A percentile compares a stretch with the other conserved stretches of the same genome.
These are phyloP conservation scores for Coniferiporia sulphurascens DNA, from an alignment of 1,284 basidiomycete species.

Conservation along the genomic window DNA sequence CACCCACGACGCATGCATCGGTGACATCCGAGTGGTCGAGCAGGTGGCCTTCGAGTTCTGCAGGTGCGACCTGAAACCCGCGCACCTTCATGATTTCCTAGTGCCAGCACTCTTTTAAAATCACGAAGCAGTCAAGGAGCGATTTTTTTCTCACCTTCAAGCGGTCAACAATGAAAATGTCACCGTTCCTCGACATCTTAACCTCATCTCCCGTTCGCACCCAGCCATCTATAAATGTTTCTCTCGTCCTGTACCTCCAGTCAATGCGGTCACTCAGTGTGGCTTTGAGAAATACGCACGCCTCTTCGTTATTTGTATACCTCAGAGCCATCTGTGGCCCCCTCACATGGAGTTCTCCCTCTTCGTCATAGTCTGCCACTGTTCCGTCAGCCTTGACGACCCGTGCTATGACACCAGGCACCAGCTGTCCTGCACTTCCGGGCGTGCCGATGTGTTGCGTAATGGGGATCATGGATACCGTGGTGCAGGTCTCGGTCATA, in stretches of 20 bases:
- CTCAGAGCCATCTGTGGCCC: conserved; percentile 54
- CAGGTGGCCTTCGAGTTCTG: conserved; percentile 72
- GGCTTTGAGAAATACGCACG: conserved; percentile 40
- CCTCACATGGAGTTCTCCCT: conserved; percentile 59
- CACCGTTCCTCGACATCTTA: conserved; percentile 47
- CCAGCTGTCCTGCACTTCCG: conserved; percentile 53
- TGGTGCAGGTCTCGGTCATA: conserved; percentile 46
- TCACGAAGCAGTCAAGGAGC: conserved; percentile 1
- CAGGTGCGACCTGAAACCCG: conserved; percentile 35
- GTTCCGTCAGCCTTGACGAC: conserved; percentile 60
- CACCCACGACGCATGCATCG: conserved; percentile 70
- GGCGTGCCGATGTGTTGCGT: conserved; percentile 43
- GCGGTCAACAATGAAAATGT: conserved; percentile 63
- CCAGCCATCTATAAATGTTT: conserved; percentile 59
- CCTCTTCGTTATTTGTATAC: conserved; percentile 49
- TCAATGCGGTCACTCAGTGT: neutral
- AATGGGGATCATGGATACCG: conserved; percentile 44
- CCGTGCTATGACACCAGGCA: conserved; percentile 49
- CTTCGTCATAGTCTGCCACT: conserved; percentile 54
- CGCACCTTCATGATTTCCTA: conserved; percentile 20
- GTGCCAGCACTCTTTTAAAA: neutral
- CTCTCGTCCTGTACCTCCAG: conserved; percentile 39
- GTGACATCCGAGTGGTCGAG: conserved; percentile 65
- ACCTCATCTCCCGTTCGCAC: conserved; percentile 69
- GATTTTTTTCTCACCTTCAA: conserved; percentile 44